Evolutionary conservation across 495 filamentous ascomycete genomes (phyloP), one percentile per base, ranked within the genome.

Genomic region (Neurospora africana): DNA sequence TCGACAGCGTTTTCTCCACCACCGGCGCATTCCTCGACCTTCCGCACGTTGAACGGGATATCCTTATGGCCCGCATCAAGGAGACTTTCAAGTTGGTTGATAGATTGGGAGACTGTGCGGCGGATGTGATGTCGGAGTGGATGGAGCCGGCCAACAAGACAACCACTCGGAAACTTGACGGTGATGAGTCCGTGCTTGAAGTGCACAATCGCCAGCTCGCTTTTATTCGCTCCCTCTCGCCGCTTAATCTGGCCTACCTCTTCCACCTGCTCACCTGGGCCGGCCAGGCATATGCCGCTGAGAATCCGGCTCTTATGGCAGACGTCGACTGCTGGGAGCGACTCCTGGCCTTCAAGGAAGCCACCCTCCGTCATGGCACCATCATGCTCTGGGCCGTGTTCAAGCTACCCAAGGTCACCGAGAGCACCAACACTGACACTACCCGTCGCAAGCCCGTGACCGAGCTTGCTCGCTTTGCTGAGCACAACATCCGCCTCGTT

Each of bases 201-300:
- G 23, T 68, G 0, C 76, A 79, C 1, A 53, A 68, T 0, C n/a
- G 43, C 5, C 79, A 80, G 68, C 37, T 72, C 6, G 71, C 39
- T 4, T 76, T 75, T 27, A 74, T 82, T 3, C 7, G n/a, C 0
- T 69, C 67, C 13, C 72, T 81, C 1, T 36, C 73, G 0, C 58
- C 73, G 0, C 41, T 73, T 10, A 76, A 81, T 1, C 9, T 81
- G 15, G 76, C 72, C 2, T 75, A 76, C n/a, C 37, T 83, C 0
- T 73, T 65, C 38, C 74, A 69, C 8, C 36, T 80, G 0, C 2
- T 76, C 4, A n/a, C 47, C 4, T 27, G 77, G 13, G 69, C 47
- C 0, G 72, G 71, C 37, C 41, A 70, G 35, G 73, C 75, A 0
- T 78, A 77, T 33, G 38, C 41, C 2, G 15, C 11, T 0, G 44